Evolutionary conservation across 2,329 filamentous ascomycete genomes (phyloP), one percentile per base, ranked within the genome.

Genomic region (Emmonsiellopsis sp.): DNA sequence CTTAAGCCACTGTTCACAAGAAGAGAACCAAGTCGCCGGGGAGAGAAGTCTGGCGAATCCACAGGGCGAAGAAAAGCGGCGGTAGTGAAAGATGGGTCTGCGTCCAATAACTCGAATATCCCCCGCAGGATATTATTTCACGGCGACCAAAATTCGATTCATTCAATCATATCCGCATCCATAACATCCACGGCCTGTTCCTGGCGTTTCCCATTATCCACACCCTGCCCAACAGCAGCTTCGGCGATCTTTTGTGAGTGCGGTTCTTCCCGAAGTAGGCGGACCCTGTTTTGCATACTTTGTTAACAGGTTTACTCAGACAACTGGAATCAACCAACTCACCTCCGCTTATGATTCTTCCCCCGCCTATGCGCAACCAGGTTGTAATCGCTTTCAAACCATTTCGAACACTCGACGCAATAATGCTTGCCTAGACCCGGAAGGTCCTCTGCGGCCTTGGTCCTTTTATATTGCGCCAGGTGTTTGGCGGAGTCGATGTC

Each of bases 321-420:
- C 37, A 42, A 43, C 38, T 15, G 9, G 20, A 53, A 35, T 51
- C 55, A 52, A 54, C 47, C 40, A 51, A 61, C 67, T 50, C 66
- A 89, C 88, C 87, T 86, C 76, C 90, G 83, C 80, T 91, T 96
- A 73, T 98, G 93, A 59, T 88, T 89, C 74, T 96, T 98, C 62
- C 89, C 89, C 70, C 86, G 89, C 54, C 78, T 78, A 72, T 98
- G 93, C 31, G 81, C 78, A 37, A 79, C 76, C 54, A 95, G 75
- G 62, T 88, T 94, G 62, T 80, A 71, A 60, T 93, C 87, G 49
- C 84, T 86, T 70, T 97, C 92, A 69, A 94, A 97, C 86, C 89
- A 97, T 75, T 95, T 97, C 58, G 93, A 86, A 70, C 93, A 98
- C 71, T 95, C 87, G 13, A 86, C 78, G 70, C 93, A 98, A 72